Base-by-base conservation (phyloP, 2,329 filamentous ascomycete species). In the Calonectria pseudoreteaudii region DNA sequence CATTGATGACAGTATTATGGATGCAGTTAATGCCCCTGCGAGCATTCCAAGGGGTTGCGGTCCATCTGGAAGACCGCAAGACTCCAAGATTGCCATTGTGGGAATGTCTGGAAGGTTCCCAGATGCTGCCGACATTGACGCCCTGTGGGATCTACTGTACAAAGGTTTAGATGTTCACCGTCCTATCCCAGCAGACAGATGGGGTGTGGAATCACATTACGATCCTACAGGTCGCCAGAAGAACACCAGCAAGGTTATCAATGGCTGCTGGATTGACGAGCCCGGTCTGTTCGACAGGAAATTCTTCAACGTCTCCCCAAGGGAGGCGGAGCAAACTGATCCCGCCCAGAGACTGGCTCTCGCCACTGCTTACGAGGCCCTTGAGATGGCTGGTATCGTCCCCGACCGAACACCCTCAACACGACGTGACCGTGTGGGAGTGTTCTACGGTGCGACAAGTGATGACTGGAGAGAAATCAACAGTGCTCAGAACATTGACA, bases 401-500 rank as follows among this genome's bases (percentile, higher is more conserved):
- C 89, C 91, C 0, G 90, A 92, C 78, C 86, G 90, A 71, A 92
- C 90, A 0, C 90, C 91, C 1, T 92, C 91, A 1, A 92, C 91
- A 2, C 90, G 91, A 18, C 71, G 78, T 5, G 75, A 84, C 26
- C 82, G 87, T 2, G 91, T 95, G 62, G 94, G 93, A 62, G 93
- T 91, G 0, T 95, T 94, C 82, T 95, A 94, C 77, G 94, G 93
- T 60, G 91, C 93, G 81, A 93, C 93, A 2, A 94, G 92, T 70
- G 93, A 95, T 77, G 94, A 95, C 81, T 95, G 92, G 89, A 90
- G 92, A 85, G 94, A 95, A 90, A 91, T 94, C 76, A 95, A 95
- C 81, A 90, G 90, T 31, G 90, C 90, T 0, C 92, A 95, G 81
- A 92, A 94, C 34, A 85, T 91, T 31, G 86, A 87, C 72, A 90